A percentile compares a stretch with the other conserved stretches of the same genome.
phyloP scores from a whole-genome alignment of 1,284 basidiomycete species.

The Phlebopus sp. region DNA sequence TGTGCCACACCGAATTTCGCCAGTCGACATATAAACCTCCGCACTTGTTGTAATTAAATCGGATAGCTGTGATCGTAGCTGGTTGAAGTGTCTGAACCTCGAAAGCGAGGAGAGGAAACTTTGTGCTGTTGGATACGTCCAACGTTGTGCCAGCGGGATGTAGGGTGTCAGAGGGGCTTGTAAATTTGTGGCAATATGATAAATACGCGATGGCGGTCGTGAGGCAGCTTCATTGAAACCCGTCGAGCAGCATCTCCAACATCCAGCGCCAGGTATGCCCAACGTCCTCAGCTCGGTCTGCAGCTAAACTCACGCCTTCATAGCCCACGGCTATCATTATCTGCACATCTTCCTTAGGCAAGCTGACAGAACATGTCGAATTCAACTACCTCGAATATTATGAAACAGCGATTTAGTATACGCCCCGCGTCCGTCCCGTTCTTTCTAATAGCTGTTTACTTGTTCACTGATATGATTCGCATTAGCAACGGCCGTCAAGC shows the following conservation, averaged over 20 bases:
- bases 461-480: conserved; percentile 13
- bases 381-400: conserved; percentile 62
- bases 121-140: not conserved
- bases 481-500: conserved; percentile 85
- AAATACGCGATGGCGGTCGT: not conserved
- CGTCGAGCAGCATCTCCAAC: conserved; percentile 14
- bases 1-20: not conserved
- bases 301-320: not conserved
- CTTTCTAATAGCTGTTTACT: conserved; percentile 18
- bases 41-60: too few relatives aligned
- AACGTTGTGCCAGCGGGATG: too few relatives aligned
- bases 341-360: conserved; percentile 36
- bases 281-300: not conserved
- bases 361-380: conserved; percentile 83
- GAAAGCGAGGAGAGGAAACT: not conserved
- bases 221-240: conserved; percentile 8
- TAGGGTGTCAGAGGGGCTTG: conserved; percentile 21
- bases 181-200: conserved; percentile 4
- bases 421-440: conserved; percentile 70
- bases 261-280: not conserved
- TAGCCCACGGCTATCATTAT: conserved; percentile 8
- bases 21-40: not conserved
- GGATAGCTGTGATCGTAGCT: not conserved
- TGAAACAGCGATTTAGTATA: conserved; percentile 82
- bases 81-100: not conserved